These are phyloP conservation scores for Metschnikowia gelsemii DNA, from an alignment of 805 yeast genomes.

Conservation along the genomic window DNA sequence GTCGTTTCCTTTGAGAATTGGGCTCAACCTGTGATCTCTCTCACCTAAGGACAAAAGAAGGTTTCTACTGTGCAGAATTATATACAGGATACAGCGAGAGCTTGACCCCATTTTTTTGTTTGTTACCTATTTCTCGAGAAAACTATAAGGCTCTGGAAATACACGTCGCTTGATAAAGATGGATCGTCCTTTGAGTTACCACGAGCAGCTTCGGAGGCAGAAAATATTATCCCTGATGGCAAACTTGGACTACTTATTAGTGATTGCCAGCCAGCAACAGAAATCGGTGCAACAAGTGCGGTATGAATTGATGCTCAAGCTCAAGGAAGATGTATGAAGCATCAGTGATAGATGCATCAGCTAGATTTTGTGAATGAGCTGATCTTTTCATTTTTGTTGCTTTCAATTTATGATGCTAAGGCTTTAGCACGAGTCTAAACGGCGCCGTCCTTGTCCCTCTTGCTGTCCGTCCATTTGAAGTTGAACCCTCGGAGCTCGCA, in stretches of 20 bases:
- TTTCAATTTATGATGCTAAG: too few species aligned
- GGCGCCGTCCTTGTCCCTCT: too few species aligned
- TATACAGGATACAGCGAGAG: background rate
- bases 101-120: too few species aligned
- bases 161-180: too few species aligned
- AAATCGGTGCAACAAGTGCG: constrained; percentile 44
- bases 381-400: background rate
- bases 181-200: constrained; percentile 19
- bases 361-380: background rate
- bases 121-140: background rate
- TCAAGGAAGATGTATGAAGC: constrained; percentile 7
- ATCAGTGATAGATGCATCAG: background rate
- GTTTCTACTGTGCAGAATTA: too few species aligned
- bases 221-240: constrained; percentile 40
- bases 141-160: too few species aligned
- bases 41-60: background rate
- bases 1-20: too few species aligned
- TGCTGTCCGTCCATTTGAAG: too few species aligned
- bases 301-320: constrained; percentile 36
- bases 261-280: constrained; percentile 41
- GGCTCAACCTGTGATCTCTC: too few species aligned
- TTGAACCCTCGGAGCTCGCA: too few species aligned
- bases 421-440: too few species aligned
- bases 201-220: constrained; percentile 28
- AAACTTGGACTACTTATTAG: constrained; percentile 37